These are phyloP conservation scores for Citrus unshiu DNA, from an alignment of 345 rosid genomes.

Conservation along the genomic window DNA sequence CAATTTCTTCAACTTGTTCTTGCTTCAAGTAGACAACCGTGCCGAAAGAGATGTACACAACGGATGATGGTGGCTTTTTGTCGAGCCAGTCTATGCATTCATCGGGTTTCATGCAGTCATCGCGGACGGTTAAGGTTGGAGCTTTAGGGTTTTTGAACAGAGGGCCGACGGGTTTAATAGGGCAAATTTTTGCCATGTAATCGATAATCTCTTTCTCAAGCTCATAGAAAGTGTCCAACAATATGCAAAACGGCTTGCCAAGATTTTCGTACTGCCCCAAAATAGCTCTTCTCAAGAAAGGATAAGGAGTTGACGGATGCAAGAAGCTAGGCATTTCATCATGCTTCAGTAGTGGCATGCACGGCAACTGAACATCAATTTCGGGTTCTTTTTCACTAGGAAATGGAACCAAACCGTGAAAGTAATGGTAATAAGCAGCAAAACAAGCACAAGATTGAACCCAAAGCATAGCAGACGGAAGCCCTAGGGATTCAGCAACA, in stretches of 20 bases:
- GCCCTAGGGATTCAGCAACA: constrained; percentile 57
- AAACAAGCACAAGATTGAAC: constrained; percentile 87
- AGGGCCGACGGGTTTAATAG: constrained; percentile 53
- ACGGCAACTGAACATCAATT: constrained; percentile 62
- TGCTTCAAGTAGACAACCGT: constrained; percentile 56
- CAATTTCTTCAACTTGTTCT: constrained; percentile 73
- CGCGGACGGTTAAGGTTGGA: constrained; percentile 32
- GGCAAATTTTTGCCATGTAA: constrained; percentile 54
- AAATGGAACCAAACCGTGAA: constrained; percentile 44
- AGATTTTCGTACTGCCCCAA: constrained; percentile 59
- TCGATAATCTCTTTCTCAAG: constrained; percentile 67
- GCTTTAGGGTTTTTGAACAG: constrained; percentile 47
- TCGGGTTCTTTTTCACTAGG: constrained; percentile 52
- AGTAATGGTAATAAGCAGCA: constrained; percentile 60
- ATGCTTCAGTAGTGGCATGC: constrained; percentile 60
- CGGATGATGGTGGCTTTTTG: constrained; percentile 53
- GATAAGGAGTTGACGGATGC: constrained; percentile 49
- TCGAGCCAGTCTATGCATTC: constrained; percentile 81
- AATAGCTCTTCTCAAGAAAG: constrained; percentile 42
- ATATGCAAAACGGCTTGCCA: constrained; percentile 58
- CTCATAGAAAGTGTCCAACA: constrained; percentile 70
- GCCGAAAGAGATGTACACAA: constrained; percentile 88
- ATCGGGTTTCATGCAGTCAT: constrained; percentile 48
- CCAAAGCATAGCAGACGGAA: constrained; percentile 91
- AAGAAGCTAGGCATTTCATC: constrained; percentile 84